Evolutionary conservation across 306 rosid species (phyloP), one percentile per base, ranked within the genome.

Genomic region (Vachellia pachyceras): DNA sequence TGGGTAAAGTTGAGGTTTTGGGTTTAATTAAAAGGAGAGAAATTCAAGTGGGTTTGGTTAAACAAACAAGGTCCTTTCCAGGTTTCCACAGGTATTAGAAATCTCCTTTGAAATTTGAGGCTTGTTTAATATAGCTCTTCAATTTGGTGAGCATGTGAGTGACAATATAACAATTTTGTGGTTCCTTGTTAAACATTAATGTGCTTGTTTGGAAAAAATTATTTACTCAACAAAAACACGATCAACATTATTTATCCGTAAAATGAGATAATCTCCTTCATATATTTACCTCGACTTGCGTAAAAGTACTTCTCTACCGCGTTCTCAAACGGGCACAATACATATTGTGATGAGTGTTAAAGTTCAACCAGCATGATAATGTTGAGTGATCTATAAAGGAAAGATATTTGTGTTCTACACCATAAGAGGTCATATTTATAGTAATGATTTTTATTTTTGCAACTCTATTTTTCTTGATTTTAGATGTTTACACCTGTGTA

Each of bases 101-200:
- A 44, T 67, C 55, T 81, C 29, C 70, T 35, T 73, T 81, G 88
- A 85, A 84, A 81, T 77, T 72, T 81, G 41, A 54, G 67, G 77
- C 37, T 22, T 41, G 5, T 69, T 45, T 13, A 20, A 58, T 58
- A 10, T 25, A 8, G 17, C 47, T 50, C 23, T 75, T 60, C 64
- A 49, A 80, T 42, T 84, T 77, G 72, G 79, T 23, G 49, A 46
- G 58, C 70, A 75, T 60, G 55, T 63, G 20, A 37, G 29, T 50
- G 79, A 8, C 69, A 47, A 60, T 29, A 40, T 40, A 47, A 57
- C 25, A 7, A 52, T 73, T 74, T 47, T 36, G 45, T 52, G 22
- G 58, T 52, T 55, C 35, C 9, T 7, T 60, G 61, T 72, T 36
- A 23, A 60, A 10, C 66, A 29, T 20, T 5, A 29, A 29, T n/a